Evolutionary conservation across 306 rosid species (phyloP), one percentile per base, ranked within the genome.

Genomic region (Ziziphus jujuba): DNA sequence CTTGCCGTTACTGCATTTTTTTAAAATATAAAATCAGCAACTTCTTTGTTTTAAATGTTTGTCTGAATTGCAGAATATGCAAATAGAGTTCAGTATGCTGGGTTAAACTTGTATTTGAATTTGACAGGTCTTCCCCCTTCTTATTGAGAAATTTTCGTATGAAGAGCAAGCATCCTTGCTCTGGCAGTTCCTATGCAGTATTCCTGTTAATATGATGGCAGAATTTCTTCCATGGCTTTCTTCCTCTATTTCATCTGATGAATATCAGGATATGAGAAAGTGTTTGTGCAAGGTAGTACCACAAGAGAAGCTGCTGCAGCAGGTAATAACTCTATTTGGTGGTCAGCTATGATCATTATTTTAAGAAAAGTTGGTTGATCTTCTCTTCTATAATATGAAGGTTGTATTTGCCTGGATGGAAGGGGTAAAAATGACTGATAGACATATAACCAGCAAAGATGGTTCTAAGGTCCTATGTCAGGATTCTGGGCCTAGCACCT

Each of bases 131-230:
- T 85, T 91, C 82, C 98, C 96, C 44, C 72, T 91, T 84, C 91
- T 91, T 82, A 84, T 89, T 48, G 95, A 91, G 77, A 91, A 91
- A 56, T 91, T 89, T 80, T 82, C 96, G 20, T 75, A 82, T 3
- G 92, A 85, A 72, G 98, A 89, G 67, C 98, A 87, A 56, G 89
- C 96, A 56, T 91, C 85, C 49, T 72, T 91, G 50, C 91, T 91
- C 66, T 91, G 97, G 96, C 98, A 91, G 82, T 91, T 91, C 76
- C 84, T 91, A 59, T 91, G 98, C 70, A 91, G 96, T 74, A 89
- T 91, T 81, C 98, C 98, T 31, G 95, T 91, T 66, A 85, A 91
- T 77, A 87, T 84, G 91, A 85, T 91, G 85, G 84, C 87, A 31
- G 84, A 85, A 59, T 92, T 92, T 72, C 95, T 89, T 74, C 95